Percentiles rank a stretch among this genome's conserved stretches.
Conservation (phyloP, 164 flowering plant genomes). For the Macadamia integrifolia region DNA sequence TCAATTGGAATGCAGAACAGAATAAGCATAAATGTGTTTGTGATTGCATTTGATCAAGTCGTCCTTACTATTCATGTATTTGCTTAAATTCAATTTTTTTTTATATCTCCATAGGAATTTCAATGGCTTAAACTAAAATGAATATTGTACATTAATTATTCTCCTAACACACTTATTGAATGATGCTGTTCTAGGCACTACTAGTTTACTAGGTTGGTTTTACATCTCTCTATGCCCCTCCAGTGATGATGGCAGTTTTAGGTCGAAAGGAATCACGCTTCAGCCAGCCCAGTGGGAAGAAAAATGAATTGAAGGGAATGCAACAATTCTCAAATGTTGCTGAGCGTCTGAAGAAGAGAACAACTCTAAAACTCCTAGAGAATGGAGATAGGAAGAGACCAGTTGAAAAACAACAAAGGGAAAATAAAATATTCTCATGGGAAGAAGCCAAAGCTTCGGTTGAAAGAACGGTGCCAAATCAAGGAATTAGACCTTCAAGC, state of each 20-base stretch:
- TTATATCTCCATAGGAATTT: too few relatives aligned
- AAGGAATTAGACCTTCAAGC: not conserved
- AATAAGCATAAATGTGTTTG: too few relatives aligned
- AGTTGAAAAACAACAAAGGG: not conserved
- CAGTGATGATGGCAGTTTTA: constrained; percentile 21
- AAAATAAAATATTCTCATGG: not conserved
- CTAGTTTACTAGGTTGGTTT: too few relatives aligned
- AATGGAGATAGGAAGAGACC: not conserved
- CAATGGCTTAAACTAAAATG: too few relatives aligned
- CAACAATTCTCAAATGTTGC: not conserved
- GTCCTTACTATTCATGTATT: too few relatives aligned
- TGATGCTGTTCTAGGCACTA: too few relatives aligned
- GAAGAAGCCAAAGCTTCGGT: constrained; percentile 2
- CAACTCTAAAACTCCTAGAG: constrained; percentile 2
- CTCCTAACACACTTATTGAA: too few relatives aligned
- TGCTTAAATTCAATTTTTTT: too few relatives aligned
- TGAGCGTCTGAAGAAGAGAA: constrained; percentile 2
- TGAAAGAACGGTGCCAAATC: constrained; percentile 11
- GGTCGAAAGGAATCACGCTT: constrained; percentile 6
- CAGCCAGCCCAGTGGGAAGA: not conserved
- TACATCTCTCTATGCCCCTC: not conserved
- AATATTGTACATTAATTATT: too few relatives aligned
- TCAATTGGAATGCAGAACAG: too few relatives aligned
- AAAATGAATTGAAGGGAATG: not conserved
- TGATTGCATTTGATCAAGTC: too few relatives aligned